Conservation (phyloP, 768 basidiomycete genomes). For the Lyophyllum atratum region DNA sequence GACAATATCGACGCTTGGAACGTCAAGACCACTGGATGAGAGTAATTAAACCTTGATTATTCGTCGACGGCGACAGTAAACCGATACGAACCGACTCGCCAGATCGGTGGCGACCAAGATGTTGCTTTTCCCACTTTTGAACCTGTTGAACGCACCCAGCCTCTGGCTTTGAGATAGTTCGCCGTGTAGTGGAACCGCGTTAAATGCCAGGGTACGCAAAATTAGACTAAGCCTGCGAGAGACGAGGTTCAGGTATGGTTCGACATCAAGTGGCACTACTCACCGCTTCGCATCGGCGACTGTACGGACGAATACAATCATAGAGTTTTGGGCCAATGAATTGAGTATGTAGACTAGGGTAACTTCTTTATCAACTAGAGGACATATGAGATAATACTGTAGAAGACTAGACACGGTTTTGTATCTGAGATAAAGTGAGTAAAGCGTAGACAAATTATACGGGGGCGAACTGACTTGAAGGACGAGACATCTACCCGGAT, state of each 20-base stretch:
- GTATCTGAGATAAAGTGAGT: conserved; percentile 56
- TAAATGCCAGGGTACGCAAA: conserved; percentile 89
- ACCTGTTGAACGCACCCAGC: conserved; percentile 88
- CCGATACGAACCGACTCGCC: conserved; percentile 73
- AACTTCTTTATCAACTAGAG: conserved; percentile 85
- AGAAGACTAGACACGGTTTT: conserved; percentile 91
- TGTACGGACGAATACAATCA: conserved; percentile 93
- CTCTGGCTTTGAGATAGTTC: conserved; percentile 91
- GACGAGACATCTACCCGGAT: conserved; percentile 89
- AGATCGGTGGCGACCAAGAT: conserved; percentile 96
- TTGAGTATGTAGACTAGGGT: conserved; percentile 87
- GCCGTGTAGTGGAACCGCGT: conserved; percentile 92
- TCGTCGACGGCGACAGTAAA: no score
- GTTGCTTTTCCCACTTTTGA: conserved; percentile 86
- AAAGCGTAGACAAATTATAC: neutral
- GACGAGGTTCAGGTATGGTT: neutral
- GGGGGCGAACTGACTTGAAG: conserved; percentile 57
- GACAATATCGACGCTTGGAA: conserved; percentile 91
- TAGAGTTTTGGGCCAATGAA: conserved; percentile 83
- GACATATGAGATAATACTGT: conserved; percentile 93
- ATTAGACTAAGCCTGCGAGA: conserved; percentile 73
- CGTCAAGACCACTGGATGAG: conserved; percentile 77
- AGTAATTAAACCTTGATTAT: neutral
- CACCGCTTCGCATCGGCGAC: conserved; percentile 87
- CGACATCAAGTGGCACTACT: conserved; percentile 14